Percentiles rank a stretch among this genome's conserved stretches.
Conservation (phyloP, 257 asterid genomes). For the Eustoma russellianum region DNA sequence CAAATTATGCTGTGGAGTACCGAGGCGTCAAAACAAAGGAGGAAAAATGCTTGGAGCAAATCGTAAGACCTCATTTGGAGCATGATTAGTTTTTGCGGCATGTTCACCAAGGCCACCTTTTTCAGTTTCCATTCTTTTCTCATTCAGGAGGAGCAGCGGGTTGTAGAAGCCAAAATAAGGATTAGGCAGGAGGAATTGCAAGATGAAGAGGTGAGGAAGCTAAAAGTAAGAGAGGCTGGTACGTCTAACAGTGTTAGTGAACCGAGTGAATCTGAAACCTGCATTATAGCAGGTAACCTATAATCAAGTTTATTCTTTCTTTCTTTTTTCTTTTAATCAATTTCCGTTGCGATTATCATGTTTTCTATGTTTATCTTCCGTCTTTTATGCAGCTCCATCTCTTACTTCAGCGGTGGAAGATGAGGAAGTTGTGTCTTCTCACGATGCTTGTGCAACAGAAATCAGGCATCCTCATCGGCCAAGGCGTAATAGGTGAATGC, state of each 20-base stretch:
- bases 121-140: slow-evolving; percentile 8
- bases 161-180: slow-evolving; percentile 96
- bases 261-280: slow-evolving; percentile 46
- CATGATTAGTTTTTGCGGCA: not conserved
- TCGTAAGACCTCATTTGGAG: slow-evolving; percentile 37
- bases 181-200: slow-evolving; percentile 88
- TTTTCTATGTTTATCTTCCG: slow-evolving; percentile 2
- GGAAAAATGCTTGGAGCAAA: slow-evolving; percentile 91
- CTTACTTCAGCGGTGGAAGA: slow-evolving; percentile 52
- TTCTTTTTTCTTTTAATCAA: no score
- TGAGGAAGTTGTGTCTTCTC: slow-evolving; percentile 46
- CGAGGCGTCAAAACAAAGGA: slow-evolving; percentile 90
- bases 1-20: slow-evolving; percentile 89
- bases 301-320: slow-evolving; percentile 1
- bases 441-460: slow-evolving; percentile 34
- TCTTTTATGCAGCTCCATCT: slow-evolving; percentile 40
- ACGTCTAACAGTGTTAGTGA: slow-evolving; percentile 48
- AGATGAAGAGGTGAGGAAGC: slow-evolving; percentile 75
- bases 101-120: not conserved
- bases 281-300: slow-evolving; percentile 56
- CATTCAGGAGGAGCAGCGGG: slow-evolving; percentile 88
- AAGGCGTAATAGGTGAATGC: slow-evolving; percentile 64
- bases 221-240: slow-evolving; percentile 50
- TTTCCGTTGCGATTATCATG: slow-evolving; percentile 9
- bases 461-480: slow-evolving; percentile 35